A percentile compares a stretch with the other conserved stretches of the same genome.
These are phyloP conservation scores for Solanum commersonii DNA, from an alignment of 257 asterid genomes.

Conservation along the genomic window DNA sequence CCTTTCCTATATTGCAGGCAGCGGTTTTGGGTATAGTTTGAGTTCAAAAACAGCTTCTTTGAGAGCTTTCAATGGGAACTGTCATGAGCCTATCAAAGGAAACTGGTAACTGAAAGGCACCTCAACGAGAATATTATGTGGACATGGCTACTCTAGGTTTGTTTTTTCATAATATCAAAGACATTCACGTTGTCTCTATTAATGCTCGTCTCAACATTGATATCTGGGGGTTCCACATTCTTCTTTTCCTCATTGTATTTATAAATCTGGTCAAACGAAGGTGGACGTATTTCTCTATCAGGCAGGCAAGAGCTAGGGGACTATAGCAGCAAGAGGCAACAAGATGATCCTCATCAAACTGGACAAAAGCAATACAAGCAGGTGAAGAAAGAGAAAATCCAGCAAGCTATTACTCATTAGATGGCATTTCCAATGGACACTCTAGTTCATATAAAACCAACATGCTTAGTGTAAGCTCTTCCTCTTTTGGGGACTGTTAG, in stretches of 20 bases:
- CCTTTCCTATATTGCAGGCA: not conserved
- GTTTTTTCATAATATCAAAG: not conserved
- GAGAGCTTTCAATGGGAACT: not conserved
- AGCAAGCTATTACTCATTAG: not conserved
- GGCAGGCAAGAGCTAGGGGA: not conserved
- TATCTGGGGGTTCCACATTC: not conserved
- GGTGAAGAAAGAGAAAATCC: not conserved
- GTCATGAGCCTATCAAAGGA: not conserved
- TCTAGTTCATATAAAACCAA: not conserved
- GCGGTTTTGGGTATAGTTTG: not conserved
- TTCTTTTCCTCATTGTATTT: not conserved
- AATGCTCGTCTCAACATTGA: not conserved
- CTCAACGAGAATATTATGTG: not conserved
- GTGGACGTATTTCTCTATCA: not conserved
- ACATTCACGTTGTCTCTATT: not conserved
- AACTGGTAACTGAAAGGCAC: not conserved
- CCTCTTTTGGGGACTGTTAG: not conserved
- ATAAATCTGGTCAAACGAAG: not conserved
- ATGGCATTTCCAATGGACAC: not conserved
- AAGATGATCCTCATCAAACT: not conserved
- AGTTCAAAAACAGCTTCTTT: not conserved
- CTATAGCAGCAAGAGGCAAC: not conserved
- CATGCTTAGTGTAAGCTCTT: not conserved
- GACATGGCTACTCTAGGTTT: not conserved
- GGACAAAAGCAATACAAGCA: not conserved